Evolutionary conservation across 2,329 filamentous ascomycete genomes (phyloP).

Genomic region (Juglanconis juglandina): DNA sequence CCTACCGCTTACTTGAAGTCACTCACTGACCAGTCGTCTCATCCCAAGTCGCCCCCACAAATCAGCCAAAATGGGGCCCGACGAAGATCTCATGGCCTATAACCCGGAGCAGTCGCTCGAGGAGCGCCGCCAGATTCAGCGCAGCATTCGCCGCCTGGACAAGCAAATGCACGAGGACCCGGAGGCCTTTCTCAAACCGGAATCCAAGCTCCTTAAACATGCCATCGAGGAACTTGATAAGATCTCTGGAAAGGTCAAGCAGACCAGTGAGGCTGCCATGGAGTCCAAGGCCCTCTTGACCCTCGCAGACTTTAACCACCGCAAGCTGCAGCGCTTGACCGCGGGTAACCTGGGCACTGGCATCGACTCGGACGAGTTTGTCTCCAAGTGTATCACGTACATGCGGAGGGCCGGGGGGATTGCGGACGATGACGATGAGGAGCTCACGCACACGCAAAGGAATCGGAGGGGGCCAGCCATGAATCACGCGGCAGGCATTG

Average conservation of each 20-base stretch:
- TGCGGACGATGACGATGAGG: slow-evolving; percentile 46
- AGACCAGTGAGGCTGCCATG: slow-evolving; percentile 85
- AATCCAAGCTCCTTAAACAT: slow-evolving; percentile 62
- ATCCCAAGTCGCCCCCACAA: not conserved
- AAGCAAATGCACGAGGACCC: slow-evolving; percentile 62
- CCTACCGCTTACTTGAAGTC: not conserved
- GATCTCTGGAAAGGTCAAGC: slow-evolving; percentile 67
- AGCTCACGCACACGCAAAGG: slow-evolving; percentile 48
- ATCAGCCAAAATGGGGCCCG: slow-evolving; percentile 21
- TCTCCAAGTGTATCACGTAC: slow-evolving; percentile 83
- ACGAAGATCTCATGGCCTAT: slow-evolving; percentile 50
- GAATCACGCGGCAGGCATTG: slow-evolving; percentile 30
- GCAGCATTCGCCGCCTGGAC: slow-evolving; percentile 65
- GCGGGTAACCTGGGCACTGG: slow-evolving; percentile 71
- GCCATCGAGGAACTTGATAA: slow-evolving; percentile 65
- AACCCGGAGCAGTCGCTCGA: slow-evolving; percentile 80
- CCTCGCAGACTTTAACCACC: slow-evolving; percentile 75
- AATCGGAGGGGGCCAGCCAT: slow-evolving; percentile 32
- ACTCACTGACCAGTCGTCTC: not conserved
- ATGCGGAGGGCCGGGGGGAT: slow-evolving; percentile 69
- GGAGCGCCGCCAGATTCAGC: slow-evolving; percentile 68
- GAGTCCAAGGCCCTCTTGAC: slow-evolving; percentile 84
- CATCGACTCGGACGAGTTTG: slow-evolving; percentile 85
- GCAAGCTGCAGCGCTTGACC: slow-evolving; percentile 71
- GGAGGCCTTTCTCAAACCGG: slow-evolving; percentile 65